Evolutionary conservation across 345 rosid genomes (phyloP).

Genomic region (Eucalyptus marginata): DNA sequence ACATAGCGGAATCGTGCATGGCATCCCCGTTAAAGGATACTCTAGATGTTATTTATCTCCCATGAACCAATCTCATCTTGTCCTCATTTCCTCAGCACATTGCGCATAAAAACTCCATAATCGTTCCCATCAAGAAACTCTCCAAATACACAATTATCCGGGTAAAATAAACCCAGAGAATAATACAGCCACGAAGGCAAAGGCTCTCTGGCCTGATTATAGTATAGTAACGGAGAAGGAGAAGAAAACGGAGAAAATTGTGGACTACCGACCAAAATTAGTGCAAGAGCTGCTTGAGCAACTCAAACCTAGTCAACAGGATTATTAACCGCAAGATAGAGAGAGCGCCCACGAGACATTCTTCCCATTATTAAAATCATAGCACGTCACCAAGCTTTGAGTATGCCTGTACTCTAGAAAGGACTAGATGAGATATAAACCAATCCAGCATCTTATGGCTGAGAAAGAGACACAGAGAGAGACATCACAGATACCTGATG

Average conservation of each 20-base stretch:
- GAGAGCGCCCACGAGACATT: neutral
- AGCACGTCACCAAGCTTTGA: neutral
- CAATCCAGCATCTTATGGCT: neutral
- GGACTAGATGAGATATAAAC: neutral
- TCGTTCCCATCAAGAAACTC: neutral
- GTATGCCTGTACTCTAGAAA: neutral
- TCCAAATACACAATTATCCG: neutral
- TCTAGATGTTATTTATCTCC: neutral
- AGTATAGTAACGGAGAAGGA: neutral
- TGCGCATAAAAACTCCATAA: neutral
- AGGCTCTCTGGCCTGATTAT: neutral
- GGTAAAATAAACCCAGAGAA: neutral
- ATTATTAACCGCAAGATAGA: neutral
- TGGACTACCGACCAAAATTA: neutral
- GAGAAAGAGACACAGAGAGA: neutral
- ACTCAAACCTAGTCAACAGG: neutral
- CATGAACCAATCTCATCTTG: neutral
- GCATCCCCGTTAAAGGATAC: neutral
- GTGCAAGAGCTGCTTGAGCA: neutral
- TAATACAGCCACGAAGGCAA: neutral
- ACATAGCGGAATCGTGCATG: neutral
- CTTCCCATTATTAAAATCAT: neutral
- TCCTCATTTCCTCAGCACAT: neutral
- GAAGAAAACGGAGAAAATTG: neutral
- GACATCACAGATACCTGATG: slow-evolving; percentile 41